phyloP scores from a whole-genome alignment of 1,284 basidiomycete species.

The Pulveroboletus sp. region DNA sequence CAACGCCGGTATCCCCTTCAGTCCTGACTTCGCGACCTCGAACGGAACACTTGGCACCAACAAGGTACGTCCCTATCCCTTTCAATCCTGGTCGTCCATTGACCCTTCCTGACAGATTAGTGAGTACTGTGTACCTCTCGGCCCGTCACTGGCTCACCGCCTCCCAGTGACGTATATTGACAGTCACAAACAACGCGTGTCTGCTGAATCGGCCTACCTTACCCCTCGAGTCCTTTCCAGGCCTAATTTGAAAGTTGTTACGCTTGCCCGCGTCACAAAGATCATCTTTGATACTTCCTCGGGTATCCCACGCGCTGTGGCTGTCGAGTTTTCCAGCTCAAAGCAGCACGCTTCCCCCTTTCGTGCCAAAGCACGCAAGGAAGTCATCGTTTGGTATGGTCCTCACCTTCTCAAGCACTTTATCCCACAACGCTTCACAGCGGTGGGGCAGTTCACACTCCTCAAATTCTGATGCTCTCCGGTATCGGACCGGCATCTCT shows the following conservation, averaged over 20 bases:
- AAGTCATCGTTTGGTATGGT: conserved; percentile 58
- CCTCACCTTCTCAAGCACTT: neutral
- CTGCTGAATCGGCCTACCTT: conserved; percentile 62
- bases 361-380: conserved; percentile 47
- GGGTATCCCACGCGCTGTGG: conserved; percentile 46
- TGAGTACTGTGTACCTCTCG: conserved; percentile 17
- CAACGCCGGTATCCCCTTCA: conserved; percentile 31
- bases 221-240: conserved; percentile 57
- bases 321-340: conserved; percentile 53
- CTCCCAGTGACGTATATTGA: conserved; percentile 60
- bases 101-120: conserved; percentile 33
- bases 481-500: conserved; percentile 60
- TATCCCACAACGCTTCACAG: conserved; percentile 32
- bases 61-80: conserved; percentile 16
- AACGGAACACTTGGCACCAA: conserved; percentile 30
- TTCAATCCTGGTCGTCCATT: neutral
- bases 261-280: conserved; percentile 49
- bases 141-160: neutral
- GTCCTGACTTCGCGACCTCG: conserved; percentile 31
- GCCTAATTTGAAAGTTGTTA: conserved; percentile 57
- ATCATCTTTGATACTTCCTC: conserved; percentile 53
- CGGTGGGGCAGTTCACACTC: conserved; percentile 60
- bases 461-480: conserved; percentile 68
- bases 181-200: conserved; percentile 46
- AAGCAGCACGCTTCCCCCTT: conserved; percentile 28